Evolutionary conservation across 2,329 filamentous ascomycete species (phyloP), one percentile per base, ranked within the genome.

Genomic region (Alternaria ethzedia): DNA sequence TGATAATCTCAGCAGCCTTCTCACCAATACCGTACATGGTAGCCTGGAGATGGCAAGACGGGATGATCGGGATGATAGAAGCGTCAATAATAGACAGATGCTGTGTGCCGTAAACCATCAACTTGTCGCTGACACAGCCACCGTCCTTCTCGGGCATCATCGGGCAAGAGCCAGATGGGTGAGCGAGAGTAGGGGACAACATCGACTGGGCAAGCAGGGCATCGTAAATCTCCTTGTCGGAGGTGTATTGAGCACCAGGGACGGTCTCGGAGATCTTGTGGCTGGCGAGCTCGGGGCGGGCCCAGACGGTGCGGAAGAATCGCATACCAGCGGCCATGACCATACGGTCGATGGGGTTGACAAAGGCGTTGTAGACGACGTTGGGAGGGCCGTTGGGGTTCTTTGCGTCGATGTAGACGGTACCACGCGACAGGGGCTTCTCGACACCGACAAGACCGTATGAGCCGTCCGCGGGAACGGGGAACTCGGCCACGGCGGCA

Each of bases 401-500:
- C n/a, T 68, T 59, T 9, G 75, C 55, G 57, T 80, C 71, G 45
- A 81, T 73, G 61, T 73, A 60, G 54, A 81, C 70, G 25, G 76
- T 79, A 8, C 79, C 78, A 11, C 74, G 75, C 5, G 75, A 76
- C 3, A 73, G 64, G 13, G 75, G 73, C 63, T 75, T 74, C 58
- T 81, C 72, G 15, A 82, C 62, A 41, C 74, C 68, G 13, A 74
- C 70, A 15, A 75, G 71, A 41, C 57, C 64, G 54, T 63, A 73
- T 17, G 60, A 74, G 49, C 68, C 76, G 50, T 75, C 76, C 15
- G 75, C 71, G 30, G 84, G 86, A 9, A 76, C 63, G 15, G 74
- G 71, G 45, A 74, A 71, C 25, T 76, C 73, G 20, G 65, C 65
- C 15, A 75, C 70, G 23, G 73, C 70, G 5, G 67, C 66, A 11